Base-by-base conservation (phyloP, 2,329 filamentous ascomycete genomes). In the Canariomyces notabilis region DNA sequence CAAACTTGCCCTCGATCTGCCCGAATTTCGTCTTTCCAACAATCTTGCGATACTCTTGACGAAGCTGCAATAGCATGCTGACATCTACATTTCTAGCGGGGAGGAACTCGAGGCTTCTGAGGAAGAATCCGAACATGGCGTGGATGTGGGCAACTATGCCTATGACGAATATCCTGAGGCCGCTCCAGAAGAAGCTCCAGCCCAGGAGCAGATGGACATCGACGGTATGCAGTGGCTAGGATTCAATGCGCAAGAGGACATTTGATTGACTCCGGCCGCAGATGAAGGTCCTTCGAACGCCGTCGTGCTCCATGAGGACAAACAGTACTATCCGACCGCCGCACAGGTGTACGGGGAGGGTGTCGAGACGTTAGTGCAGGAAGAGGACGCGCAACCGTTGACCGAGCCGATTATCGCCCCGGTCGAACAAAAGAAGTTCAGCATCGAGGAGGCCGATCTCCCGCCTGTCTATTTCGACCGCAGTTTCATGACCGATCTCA, bases 271-370 rank as follows among this genome's bases (percentile, higher is more conserved):
- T 19, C 6, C 15, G 19, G 11, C 35, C 41, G 51, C 55, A 79
- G 81, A 89, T 65, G 85, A 90, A 39, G 89, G 87, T 12, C 87
- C 91, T 3, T 96, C 90, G 5, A 98, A 97, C 66, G 91, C 93
- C 42, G 89, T 98, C n/a, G 79, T 98, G 48, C 79, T 98, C 37
- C 93, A 98, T 70, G 93, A 98, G 74, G 93, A 98, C 71, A 98
- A 98, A 68, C 93, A 97, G 65, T 98, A 98, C 68, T 98, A 98
- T 64, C 93, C 93, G 22, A 95, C 90, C n/a, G 93, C 93, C 46
- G 84, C 91, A 63, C 93, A 98, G 67, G 83, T 95, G 34, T 98
- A 97, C 64, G 93, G 93, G 42, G 78, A 83, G 58, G 90, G 93
- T 68, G 93, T 98, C 59, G 93, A 98, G 70, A 93, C 91, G 1